Percentiles rank a stretch among this genome's conserved stretches.
Conservation (phyloP, 768 basidiomycete genomes). For the Calocera cornea region DNA sequence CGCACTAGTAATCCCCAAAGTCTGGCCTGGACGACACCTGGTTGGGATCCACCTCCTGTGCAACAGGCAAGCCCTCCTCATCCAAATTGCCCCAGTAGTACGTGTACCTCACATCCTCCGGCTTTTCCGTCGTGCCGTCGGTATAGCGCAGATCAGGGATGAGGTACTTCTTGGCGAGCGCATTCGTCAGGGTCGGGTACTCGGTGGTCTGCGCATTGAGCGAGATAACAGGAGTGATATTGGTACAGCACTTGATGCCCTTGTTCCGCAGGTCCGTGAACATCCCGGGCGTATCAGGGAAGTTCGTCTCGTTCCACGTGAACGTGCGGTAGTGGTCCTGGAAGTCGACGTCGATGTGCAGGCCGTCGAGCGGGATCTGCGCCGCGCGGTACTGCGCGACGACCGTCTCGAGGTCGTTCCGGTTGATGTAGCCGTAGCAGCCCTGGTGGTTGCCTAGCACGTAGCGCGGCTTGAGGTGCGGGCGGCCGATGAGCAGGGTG, state of each 20-base stretch:
- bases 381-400: background rate
- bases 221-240: constrained; percentile 1
- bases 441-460: constrained; percentile 2
- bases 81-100: constrained; percentile 2
- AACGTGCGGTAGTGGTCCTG: constrained; percentile 1
- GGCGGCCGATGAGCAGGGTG: background rate
- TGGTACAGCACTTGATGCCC: constrained; percentile 6
- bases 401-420: background rate
- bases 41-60: background rate
- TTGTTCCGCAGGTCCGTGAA: background rate
- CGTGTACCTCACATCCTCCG: constrained; percentile 2
- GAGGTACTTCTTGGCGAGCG: background rate
- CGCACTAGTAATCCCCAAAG: background rate
- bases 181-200: background rate
- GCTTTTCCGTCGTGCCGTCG: background rate
- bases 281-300: background rate
- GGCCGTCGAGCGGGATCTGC: background rate
- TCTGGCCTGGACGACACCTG: background rate
- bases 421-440: background rate
- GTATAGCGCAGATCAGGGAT: background rate
- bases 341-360: constrained; percentile 5
- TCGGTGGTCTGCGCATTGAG: background rate
- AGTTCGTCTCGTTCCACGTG: background rate
- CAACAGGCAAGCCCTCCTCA: background rate
- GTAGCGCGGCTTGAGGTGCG: constrained; percentile 1